A percentile compares a stretch with the other conserved stretches of the same genome.
These are phyloP conservation scores for Fistulinella staudtii DNA, from an alignment of 1,284 basidiomycete species.

Conservation along the genomic window DNA sequence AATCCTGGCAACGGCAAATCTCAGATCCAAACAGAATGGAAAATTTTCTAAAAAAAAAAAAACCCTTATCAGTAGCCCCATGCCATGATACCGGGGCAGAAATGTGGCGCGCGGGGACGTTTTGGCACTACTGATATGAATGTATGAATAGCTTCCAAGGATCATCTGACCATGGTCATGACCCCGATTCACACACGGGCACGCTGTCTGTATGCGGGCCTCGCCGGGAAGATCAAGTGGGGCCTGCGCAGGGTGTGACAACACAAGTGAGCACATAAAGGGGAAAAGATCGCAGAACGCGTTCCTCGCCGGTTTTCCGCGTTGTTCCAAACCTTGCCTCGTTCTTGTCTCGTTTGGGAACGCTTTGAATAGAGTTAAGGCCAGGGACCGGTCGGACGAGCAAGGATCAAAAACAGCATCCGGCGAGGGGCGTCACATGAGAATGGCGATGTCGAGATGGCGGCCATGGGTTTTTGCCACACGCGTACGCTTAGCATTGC, in stretches of 20 bases:
- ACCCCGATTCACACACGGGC: too few relatives aligned
- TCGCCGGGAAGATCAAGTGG: background rate
- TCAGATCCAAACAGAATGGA: slow-evolving; percentile 20
- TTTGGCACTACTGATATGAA: background rate
- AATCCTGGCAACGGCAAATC: slow-evolving; percentile 20
- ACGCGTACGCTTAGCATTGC: background rate
- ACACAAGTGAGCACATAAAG: background rate
- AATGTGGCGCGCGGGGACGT: slow-evolving; percentile 5
- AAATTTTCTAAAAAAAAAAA: slow-evolving; percentile 1
- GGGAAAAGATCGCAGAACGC: slow-evolving; percentile 19
- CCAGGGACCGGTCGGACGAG: too few relatives aligned
- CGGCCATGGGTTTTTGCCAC: slow-evolving; percentile 5
- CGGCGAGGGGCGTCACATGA: slow-evolving; percentile 6
- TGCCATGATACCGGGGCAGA: background rate
- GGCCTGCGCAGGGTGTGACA: background rate
- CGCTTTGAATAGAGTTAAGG: slow-evolving; percentile 19
- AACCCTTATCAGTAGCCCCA: slow-evolving; percentile 26
- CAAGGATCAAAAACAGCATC: background rate
- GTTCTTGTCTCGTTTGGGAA: slow-evolving; percentile 7
- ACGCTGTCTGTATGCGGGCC: too few relatives aligned
- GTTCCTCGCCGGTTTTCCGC: slow-evolving; percentile 18
- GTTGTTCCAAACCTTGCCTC: slow-evolving; percentile 6
- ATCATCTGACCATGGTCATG: slow-evolving; percentile 22
- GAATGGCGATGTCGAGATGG: slow-evolving; percentile 9
- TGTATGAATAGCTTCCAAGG: background rate